Conservation (phyloP, 2,329 filamentous ascomycete genomes). For the Thelonectria rubi region DNA sequence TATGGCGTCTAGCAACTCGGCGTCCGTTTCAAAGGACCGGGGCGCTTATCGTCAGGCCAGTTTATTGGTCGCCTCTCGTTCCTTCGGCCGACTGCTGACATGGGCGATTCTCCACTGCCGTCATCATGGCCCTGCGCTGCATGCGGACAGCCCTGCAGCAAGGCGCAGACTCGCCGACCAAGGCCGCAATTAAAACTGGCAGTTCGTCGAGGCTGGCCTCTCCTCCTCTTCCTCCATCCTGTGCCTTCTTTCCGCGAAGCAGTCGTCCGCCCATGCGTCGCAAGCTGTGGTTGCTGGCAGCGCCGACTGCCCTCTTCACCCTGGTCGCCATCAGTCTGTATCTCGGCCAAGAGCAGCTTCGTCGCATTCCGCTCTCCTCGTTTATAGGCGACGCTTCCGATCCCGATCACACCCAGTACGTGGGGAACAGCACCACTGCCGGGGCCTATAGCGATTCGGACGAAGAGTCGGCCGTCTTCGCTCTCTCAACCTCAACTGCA, state of each 20-base stretch:
- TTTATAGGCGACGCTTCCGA: not conserved
- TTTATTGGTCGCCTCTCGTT: not conserved
- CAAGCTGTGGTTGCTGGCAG: conserved; percentile 13
- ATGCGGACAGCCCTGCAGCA: not conserved
- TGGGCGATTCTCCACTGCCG: not conserved
- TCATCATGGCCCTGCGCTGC: not conserved
- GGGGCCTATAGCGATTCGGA: not conserved
- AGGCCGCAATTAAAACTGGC: not conserved
- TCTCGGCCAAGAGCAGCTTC: conserved; percentile 8
- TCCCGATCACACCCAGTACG: not conserved
- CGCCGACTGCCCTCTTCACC: conserved; percentile 9
- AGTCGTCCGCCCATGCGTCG: conserved; percentile 7
- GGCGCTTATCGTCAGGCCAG: not conserved
- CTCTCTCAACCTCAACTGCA: not conserved
- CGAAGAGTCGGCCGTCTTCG: not conserved
- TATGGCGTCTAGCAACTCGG: not conserved
- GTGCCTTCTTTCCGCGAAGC: not conserved
- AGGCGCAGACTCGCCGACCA: not conserved
- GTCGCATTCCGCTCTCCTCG: conserved; percentile 1
- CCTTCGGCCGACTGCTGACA: not conserved
- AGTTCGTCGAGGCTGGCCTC: not conserved
- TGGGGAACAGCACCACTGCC: not conserved
- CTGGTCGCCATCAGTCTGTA: conserved; percentile 13
- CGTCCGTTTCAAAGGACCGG: not conserved
- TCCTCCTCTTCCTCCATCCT: not conserved